Base-by-base conservation (phyloP, 2,329 filamentous ascomycete species). In the Leptographium flavum region DNA sequence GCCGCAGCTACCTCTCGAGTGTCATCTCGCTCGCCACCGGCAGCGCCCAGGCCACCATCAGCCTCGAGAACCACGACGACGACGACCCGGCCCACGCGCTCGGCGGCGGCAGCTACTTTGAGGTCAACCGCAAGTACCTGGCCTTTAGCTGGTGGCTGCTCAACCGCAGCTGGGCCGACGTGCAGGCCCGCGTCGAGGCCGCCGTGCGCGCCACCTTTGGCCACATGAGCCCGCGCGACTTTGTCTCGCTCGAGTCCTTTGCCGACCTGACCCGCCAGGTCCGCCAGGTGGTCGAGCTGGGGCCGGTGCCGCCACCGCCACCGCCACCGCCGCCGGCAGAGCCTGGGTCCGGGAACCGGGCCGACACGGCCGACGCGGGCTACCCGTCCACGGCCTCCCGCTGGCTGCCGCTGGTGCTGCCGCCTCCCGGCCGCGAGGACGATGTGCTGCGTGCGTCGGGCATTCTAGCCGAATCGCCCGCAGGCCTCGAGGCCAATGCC, bases 121-220 rank as follows among this genome's bases (percentile, higher is more conserved):
- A 95, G 61, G 94, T 87, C 30, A 98, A 98, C 63, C 75, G 88
- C 54, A 84, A 85, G 57, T 98, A 96, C 58, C 71, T 98, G 41
- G 93, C 88, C 35, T 94, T 96, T 61, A 94, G 87, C 64, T 98
- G 92, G 92, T 98, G 90, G 88, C 68, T 98, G 39, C 70, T 98
- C 40, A 90, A 98, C 63, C 78, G 79, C 52, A 92, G 92, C 37
- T 96, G 87, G 80, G 77, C 79, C 52, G 78, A 87, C 47, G 67
- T 96, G 46, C 82, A 87, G 73, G 70, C 78, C 46, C 83, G 81
- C 51, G 88, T 98, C 40, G 80, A 87, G 58, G 67, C 70, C n/a
- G 87, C 87, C 4, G 92, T 98, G 22, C 81, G 82, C 54, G 83
- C 93, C 44, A 83, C 90, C 22, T 96, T 95, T 61, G 86, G 87